Percentiles rank a stretch among this genome's conserved stretches.
phyloP scores from a whole-genome alignment of 345 rosid genomes.

The Carallia pectinifolia region DNA sequence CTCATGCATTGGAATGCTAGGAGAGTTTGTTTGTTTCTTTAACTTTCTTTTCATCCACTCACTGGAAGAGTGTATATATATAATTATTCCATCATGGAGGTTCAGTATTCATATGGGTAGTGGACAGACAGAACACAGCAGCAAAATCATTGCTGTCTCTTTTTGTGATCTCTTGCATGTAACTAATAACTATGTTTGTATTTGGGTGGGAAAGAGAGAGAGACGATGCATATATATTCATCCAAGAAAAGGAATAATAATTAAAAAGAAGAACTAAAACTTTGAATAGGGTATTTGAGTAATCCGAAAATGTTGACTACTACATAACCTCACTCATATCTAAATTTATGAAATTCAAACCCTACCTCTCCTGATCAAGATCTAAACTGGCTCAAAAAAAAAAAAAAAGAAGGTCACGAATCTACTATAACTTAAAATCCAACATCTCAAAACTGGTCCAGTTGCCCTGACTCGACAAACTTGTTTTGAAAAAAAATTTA shows the following conservation, averaged over 20 bases:
- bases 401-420: no score
- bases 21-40: slow-evolving; percentile 20
- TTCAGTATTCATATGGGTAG: slow-evolving; percentile 30
- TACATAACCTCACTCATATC: no score
- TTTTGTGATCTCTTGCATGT: slow-evolving; percentile 49
- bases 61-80: slow-evolving; percentile 21
- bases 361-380: no score
- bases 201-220: slow-evolving; percentile 11
- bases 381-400: background rate
- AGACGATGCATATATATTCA: background rate
- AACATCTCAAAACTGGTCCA: no score
- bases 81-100: slow-evolving; percentile 58
- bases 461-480: no score
- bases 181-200: slow-evolving; percentile 28
- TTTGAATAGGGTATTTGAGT: no score
- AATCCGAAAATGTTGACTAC: no score
- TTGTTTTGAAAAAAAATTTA: no score
- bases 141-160: slow-evolving; percentile 28
- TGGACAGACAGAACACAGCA: slow-evolving; percentile 34
- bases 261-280: background rate
- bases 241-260: background rate
- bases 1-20: slow-evolving; percentile 31
- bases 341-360: no score
- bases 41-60: slow-evolving; percentile 28
- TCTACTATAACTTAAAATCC: no score